A percentile compares a stretch with the other conserved stretches of the same genome.
Evolutionary conservation across 2,329 filamentous ascomycete species (phyloP).

Genomic region (Neoarthrinium moseri): DNA sequence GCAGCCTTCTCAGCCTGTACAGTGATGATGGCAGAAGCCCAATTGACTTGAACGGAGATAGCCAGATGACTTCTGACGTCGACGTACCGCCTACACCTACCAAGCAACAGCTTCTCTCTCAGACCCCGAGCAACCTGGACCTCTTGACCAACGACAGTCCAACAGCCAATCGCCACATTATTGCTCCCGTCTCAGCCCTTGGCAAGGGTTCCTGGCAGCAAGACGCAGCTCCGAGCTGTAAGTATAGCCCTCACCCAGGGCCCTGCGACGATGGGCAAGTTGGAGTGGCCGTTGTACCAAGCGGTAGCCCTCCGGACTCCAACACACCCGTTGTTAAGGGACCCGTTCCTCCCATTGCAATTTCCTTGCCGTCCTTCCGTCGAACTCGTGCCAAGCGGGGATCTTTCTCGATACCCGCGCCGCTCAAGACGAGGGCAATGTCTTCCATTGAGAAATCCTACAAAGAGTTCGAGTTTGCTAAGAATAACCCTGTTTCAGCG

Average conservation of each 20-base stretch:
- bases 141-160: constrained; percentile 44
- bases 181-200: constrained; percentile 40
- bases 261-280: constrained; percentile 14
- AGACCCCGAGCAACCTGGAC: constrained; percentile 26
- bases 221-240: constrained; percentile 33
- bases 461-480: constrained; percentile 48
- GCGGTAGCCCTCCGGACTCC: constrained; percentile 20
- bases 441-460: constrained; percentile 25
- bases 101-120: constrained; percentile 59
- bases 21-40: constrained; percentile 66
- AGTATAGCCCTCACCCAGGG: constrained; percentile 35
- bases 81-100: constrained; percentile 94
- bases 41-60: constrained; percentile 42
- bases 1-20: constrained; percentile 79
- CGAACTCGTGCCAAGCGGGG: constrained; percentile 32
- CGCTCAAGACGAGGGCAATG: constrained; percentile 23
- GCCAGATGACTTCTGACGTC: constrained; percentile 45
- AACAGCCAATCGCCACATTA: constrained; percentile 44
- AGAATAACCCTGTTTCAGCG: constrained; percentile 52
- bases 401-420: constrained; percentile 32
- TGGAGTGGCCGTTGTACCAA: constrained; percentile 16
- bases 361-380: constrained; percentile 38
- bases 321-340: constrained; percentile 30
- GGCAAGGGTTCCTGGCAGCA: constrained; percentile 22
- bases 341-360: constrained; percentile 28